These are phyloP conservation scores for Camelina hispida DNA, from an alignment of 345 rosid species.

Conservation along the genomic window DNA sequence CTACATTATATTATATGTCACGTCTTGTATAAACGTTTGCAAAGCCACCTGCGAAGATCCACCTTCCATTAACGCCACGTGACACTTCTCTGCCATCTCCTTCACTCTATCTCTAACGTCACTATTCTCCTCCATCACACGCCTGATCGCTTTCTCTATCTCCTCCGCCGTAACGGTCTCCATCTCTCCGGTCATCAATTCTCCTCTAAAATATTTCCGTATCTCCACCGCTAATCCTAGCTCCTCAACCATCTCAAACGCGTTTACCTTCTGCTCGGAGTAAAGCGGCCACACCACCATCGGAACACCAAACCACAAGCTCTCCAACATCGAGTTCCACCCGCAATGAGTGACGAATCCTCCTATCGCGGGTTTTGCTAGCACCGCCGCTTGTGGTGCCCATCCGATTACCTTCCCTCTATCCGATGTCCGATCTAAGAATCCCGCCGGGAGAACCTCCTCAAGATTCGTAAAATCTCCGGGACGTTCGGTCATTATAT, in stretches of 20 bases:
- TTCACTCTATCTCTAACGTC: constrained; percentile 45
- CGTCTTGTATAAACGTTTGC: constrained; percentile 45
- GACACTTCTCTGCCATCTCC: constrained; percentile 41
- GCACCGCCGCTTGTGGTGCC: constrained; percentile 60
- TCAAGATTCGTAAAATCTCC: constrained; percentile 20
- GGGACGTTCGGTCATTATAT: constrained; percentile 22
- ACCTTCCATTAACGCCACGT: constrained; percentile 45
- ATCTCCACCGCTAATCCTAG: constrained; percentile 55
- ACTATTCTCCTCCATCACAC: constrained; percentile 47
- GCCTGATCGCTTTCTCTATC: constrained; percentile 48
- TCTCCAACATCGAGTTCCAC: constrained; percentile 70
- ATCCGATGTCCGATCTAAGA: constrained; percentile 46
- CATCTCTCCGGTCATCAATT: constrained; percentile 12
- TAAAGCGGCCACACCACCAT: constrained; percentile 59
- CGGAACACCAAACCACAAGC: constrained; percentile 64
- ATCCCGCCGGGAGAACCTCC: constrained; percentile 54
- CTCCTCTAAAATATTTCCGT: constrained; percentile 36
- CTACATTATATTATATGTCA: neutral
- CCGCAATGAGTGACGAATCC: constrained; percentile 71
- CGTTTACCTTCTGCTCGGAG: constrained; percentile 64
- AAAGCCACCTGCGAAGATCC: constrained; percentile 50
- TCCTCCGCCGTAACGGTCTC: constrained; percentile 45
- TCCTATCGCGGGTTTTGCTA: constrained; percentile 54
- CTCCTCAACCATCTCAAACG: constrained; percentile 55
- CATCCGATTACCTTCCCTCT: constrained; percentile 58